Evolutionary conservation across 2,329 filamentous ascomycete genomes (phyloP).

Genomic region (Aspergillus brasiliensis): DNA sequence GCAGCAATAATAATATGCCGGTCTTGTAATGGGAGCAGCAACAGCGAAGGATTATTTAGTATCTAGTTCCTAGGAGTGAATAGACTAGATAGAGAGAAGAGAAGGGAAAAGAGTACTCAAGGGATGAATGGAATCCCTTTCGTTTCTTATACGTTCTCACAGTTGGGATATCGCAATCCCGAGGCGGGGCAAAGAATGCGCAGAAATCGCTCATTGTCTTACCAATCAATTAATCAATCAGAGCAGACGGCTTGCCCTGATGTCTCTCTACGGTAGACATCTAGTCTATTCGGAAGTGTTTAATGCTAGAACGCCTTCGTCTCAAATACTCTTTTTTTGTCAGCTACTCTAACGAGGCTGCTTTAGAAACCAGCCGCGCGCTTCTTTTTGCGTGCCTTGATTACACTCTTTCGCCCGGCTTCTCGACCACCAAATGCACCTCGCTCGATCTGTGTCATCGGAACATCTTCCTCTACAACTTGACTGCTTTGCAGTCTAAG

Average conservation of each 20-base stretch:
- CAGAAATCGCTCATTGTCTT: conserved; percentile 13
- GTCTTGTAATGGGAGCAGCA: no score
- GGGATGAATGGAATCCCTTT: not conserved
- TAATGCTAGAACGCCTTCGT: not conserved
- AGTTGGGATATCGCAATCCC: not conserved
- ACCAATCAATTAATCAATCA: no score
- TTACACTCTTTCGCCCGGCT: conserved; percentile 26
- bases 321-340: not conserved
- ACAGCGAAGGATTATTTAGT: no score
- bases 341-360: not conserved
- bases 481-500: conserved; percentile 38
- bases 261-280: no score
- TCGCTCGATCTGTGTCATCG: conserved; percentile 46
- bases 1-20: not conserved
- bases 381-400: conserved; percentile 42
- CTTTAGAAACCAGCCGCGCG: conserved; percentile 44
- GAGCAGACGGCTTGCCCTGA: no score
- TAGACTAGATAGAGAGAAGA: not conserved
- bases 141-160: not conserved
- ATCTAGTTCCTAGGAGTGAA: no score
- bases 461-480: conserved; percentile 32
- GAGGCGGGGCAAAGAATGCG: not conserved
- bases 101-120: not conserved
- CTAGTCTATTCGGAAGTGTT: not conserved
- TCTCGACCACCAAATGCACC: conserved; percentile 43